Evolutionary conservation across 768 basidiomycete genomes (phyloP), one percentile per base, ranked within the genome.

Genomic region (Paxillus rubicundulus): DNA sequence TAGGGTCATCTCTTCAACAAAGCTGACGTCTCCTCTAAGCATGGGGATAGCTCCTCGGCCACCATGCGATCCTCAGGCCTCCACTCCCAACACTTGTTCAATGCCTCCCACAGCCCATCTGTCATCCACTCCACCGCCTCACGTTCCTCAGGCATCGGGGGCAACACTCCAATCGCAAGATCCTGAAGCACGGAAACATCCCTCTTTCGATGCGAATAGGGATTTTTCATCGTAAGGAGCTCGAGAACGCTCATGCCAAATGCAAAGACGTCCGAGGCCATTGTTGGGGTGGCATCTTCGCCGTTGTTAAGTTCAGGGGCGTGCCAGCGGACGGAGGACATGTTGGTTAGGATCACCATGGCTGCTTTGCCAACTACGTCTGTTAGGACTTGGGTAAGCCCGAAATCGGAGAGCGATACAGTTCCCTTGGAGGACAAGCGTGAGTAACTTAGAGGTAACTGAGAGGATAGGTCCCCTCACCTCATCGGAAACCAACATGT

Each of bases 161-260:
- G 84, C 52, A 71, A 61, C 38, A 70, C 65, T 34, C 72, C 63
- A 3, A 66, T 59, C 1, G 72, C 56, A 33, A 82, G 71, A 52
- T 75, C 73, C 52, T 69, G 70, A 38, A 82, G 72, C 20, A 85
- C 82, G 24, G 73, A 64, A 9, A 78, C 69, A 57, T 84, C 81
- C 17, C 77, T 70, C 57, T 67, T 78, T 42, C 72, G 72, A 47
- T 82, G 72, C 9, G 76, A 63, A 59, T 78, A 85, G 0, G 84
- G 85, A 34, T 63, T 64, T 30, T 61, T 62, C 61, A 79, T 74
- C 5, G 84, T 84, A 30, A 82, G 61, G 45, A 84, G 74, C 57
- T 85, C 84, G 21, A 85, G 71, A 32, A 81, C 71, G 12, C 79
- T 74, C 84, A 85, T 85, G 10, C 76, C 78, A 49, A 76, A 85